These are phyloP conservation scores for Thielaviopsis populi DNA, from an alignment of 2,329 filamentous ascomycete genomes.

Conservation along the genomic window DNA sequence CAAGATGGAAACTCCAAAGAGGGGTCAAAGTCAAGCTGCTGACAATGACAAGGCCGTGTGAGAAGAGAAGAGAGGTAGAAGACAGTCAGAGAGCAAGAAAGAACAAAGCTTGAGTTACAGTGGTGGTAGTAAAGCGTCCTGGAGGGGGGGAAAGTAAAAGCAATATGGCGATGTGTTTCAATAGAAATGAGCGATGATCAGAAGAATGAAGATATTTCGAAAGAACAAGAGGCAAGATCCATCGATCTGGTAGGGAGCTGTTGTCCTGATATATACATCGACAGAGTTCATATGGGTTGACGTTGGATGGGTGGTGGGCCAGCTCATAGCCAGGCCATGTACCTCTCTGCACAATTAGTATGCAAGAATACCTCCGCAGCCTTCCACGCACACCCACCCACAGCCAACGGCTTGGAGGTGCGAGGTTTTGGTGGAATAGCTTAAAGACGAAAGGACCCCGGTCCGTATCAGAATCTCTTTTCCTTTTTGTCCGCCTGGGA, in stretches of 20 bases:
- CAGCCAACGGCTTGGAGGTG: neutral
- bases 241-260: neutral
- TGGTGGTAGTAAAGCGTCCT: neutral
- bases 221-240: neutral
- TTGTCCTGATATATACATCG: neutral
- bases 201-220: neutral
- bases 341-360: neutral
- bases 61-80: neutral
- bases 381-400: too few species aligned
- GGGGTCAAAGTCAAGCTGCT: neutral
- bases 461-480: neutral
- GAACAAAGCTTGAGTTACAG: neutral
- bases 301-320: neutral
- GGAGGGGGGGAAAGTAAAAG: neutral
- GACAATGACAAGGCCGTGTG: neutral
- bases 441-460: constrained; percentile 2
- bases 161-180: neutral
- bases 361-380: neutral
- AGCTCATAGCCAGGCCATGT: neutral
- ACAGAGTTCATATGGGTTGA: neutral
- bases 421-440: neutral
- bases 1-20: neutral
- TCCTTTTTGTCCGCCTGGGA: neutral
- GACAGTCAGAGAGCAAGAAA: neutral
- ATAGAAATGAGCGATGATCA: neutral